Evolutionary conservation across 768 basidiomycete species (phyloP), one percentile per base, ranked within the genome.

Genomic region (Phaffia australis): DNA sequence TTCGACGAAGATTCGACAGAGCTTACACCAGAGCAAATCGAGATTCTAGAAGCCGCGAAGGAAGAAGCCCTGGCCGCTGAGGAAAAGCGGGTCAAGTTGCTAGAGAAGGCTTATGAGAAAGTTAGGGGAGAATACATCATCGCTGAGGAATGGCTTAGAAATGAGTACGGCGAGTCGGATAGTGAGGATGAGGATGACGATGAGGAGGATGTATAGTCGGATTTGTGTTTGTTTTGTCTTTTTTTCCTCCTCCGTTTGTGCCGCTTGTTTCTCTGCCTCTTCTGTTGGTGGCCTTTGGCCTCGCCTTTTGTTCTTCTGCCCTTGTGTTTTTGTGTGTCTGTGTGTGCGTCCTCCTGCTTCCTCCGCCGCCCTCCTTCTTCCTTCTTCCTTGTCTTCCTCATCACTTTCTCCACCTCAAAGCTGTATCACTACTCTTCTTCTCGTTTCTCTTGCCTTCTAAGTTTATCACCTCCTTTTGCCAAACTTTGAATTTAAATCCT

Each of bases 131-230:
- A 68, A 57, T 68, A 68, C 62, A 57, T 25, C 16, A 54, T 63
- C 16, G 67, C 67, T 11, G 67, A 68, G 35, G 60, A 63, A 35
- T 68, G 67, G 67, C 50, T 68, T 35, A 63, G 60, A 51, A 42
- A 51, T 25, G 67, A 68, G 56, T 68, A 68, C 51, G 56, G 46
- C 1, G 60, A 59, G 14, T 23, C 48, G 42, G 58, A 59, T 23
- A 59, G 58, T 25, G 60, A 62, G 32, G 58, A 48, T 55, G 67
- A 68, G n/a, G 67, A 68, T n/a, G 47, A 59, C 50, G 65, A 66
- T n/a, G 30, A 66, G 42, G 42, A 32, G 25, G 56, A 23, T 9
- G 56, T 27, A 18, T 16, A 18, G 56, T 60, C 58, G 59, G 59
- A 60, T 60, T n/a, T 46, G 25, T 60, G 29, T 21, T 23, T 35